Evolutionary conservation across 306 rosid genomes (phyloP).

Genomic region (Mimosa pudica): DNA sequence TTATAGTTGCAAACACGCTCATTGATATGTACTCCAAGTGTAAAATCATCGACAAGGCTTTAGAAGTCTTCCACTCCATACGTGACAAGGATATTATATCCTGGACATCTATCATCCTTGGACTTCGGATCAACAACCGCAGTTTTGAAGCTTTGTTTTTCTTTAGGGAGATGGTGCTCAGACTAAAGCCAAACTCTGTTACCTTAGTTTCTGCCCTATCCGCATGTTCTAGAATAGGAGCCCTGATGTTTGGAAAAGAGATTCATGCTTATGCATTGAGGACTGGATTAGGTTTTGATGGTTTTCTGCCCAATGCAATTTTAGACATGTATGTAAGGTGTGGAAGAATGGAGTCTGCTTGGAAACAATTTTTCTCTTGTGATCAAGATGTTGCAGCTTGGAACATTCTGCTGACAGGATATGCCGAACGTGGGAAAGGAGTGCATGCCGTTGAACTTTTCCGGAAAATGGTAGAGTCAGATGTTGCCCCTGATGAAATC

Average conservation of each 20-base stretch:
- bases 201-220: slow-evolving; percentile 67
- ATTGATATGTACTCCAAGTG: slow-evolving; percentile 88
- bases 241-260: slow-evolving; percentile 79
- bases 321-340: slow-evolving; percentile 91
- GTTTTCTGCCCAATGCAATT: slow-evolving; percentile 80
- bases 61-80: slow-evolving; percentile 71
- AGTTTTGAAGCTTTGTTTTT: slow-evolving; percentile 72
- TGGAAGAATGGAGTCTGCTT: slow-evolving; percentile 72
- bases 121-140: slow-evolving; percentile 72
- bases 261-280: slow-evolving; percentile 91
- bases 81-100: slow-evolving; percentile 65
- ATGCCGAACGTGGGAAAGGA: slow-evolving; percentile 74
- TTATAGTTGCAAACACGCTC: slow-evolving; percentile 71
- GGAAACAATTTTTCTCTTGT: slow-evolving; percentile 69
- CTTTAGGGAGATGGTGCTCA: slow-evolving; percentile 70
- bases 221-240: slow-evolving; percentile 85
- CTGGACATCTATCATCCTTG: slow-evolving; percentile 87
- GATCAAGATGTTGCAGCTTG: slow-evolving; percentile 68
- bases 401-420: slow-evolving; percentile 84
- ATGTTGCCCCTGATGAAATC: slow-evolving; percentile 61
- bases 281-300: slow-evolving; percentile 67
- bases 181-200: slow-evolving; percentile 69
- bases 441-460: slow-evolving; percentile 59
- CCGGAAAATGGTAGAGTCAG: slow-evolving; percentile 60
- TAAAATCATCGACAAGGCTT: slow-evolving; percentile 70